Conservation (phyloP, 2,329 filamentous ascomycete genomes). For the Paraphoma sp. region DNA sequence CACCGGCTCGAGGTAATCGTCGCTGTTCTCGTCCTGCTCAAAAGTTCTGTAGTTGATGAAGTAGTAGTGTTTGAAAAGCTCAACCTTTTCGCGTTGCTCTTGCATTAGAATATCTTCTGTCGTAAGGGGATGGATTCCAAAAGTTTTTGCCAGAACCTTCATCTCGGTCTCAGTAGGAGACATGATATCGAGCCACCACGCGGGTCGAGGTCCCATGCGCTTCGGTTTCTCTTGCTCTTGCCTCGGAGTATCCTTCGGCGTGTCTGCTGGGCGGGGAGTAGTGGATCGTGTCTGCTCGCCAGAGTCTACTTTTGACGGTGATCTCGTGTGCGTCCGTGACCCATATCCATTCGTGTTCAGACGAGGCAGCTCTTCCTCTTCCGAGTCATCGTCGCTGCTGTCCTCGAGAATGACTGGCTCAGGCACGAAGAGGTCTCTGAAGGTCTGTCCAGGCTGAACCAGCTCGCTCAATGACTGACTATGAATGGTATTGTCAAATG, state of each 20-base stretch:
- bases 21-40: constrained; percentile 88
- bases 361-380: constrained; percentile 54
- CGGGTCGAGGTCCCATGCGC: constrained; percentile 77
- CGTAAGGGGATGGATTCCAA: constrained; percentile 94
- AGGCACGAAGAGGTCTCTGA: constrained; percentile 88
- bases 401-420: constrained; percentile 74
- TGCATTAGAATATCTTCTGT: constrained; percentile 97
- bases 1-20: constrained; percentile 91
- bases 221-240: constrained; percentile 44
- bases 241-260: constrained; percentile 50
- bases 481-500: constrained; percentile 94
- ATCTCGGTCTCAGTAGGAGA: constrained; percentile 93
- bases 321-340: constrained; percentile 34
- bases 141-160: constrained; percentile 89
- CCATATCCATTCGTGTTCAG: constrained; percentile 30
- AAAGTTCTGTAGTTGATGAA: constrained; percentile 99
- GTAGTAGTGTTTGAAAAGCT: constrained; percentile 96
- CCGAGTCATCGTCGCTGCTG: constrained; percentile 69
- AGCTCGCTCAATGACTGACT: constrained; percentile 94
- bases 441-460: constrained; percentile 81
- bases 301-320: constrained; percentile 44
- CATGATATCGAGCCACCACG: constrained; percentile 95
- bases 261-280: constrained; percentile 50
- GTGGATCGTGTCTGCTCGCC: constrained; percentile 55
- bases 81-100: constrained; percentile 96